Evolutionary conservation across 768 basidiomycete genomes (phyloP).

Genomic region (Leccinum incarnatum): DNA sequence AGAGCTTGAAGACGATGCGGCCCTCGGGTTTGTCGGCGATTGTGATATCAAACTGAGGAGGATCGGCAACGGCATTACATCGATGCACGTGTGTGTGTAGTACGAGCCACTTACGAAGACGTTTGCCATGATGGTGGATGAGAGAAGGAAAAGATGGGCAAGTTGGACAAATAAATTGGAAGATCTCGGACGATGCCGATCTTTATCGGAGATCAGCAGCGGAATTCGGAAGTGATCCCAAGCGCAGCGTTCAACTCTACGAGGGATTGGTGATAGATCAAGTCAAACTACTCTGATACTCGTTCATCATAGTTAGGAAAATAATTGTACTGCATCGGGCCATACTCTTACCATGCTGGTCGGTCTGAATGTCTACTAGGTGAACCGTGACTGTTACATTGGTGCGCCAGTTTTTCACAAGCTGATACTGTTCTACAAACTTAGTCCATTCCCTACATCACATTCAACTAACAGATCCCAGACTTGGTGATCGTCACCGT

Average conservation of each 20-base stretch:
- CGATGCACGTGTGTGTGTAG: background rate
- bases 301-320: background rate
- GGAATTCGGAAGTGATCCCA: slow-evolving; percentile 1
- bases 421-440: background rate
- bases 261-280: too few species aligned
- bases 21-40: slow-evolving; percentile 43
- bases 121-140: slow-evolving; percentile 10
- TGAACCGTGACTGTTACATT: background rate
- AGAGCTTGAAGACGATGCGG: slow-evolving; percentile 82
- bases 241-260: background rate
- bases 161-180: background rate
- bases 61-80: background rate
- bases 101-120: slow-evolving; percentile 4
- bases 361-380: background rate
- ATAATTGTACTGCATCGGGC: background rate
- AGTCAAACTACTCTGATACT: background rate
- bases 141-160: background rate
- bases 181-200: slow-evolving; percentile 13
- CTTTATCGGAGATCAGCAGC: background rate
- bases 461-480: background rate
- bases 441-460: background rate
- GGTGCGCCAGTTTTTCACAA: background rate
- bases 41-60: slow-evolving; percentile 62
- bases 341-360: background rate
- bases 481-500: background rate